These are phyloP conservation scores for Boletellus sp. DNA, from an alignment of 768 basidiomycete species.

Conservation along the genomic window DNA sequence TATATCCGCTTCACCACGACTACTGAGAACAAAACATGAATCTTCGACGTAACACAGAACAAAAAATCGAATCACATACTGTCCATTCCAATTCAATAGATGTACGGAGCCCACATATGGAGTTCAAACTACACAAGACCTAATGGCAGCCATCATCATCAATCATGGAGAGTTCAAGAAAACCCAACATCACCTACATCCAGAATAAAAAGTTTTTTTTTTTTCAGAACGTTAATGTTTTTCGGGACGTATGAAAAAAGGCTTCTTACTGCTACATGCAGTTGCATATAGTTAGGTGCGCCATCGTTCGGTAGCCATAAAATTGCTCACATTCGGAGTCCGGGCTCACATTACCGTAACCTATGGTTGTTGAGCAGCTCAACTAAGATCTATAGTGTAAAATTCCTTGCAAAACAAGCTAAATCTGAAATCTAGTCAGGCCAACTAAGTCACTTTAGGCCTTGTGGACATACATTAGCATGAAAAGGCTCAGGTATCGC, in stretches of 20 bases:
- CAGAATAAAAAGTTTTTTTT: background rate
- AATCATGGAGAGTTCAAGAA: background rate
- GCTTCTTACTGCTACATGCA: conserved; percentile 10
- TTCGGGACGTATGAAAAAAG: background rate
- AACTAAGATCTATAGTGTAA: background rate
- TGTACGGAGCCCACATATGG: conserved; percentile 12
- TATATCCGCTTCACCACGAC: conserved; percentile 21
- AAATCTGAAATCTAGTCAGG: conserved; percentile 4
- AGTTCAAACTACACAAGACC: conserved; percentile 17
- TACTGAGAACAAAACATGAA: conserved; percentile 3
- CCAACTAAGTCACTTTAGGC: background rate
- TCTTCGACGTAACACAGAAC: background rate
- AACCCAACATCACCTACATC: conserved; percentile 9
- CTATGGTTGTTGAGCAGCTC: conserved; percentile 5
- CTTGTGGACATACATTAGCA: conserved; percentile 7
- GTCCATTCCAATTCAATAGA: conserved; percentile 18
- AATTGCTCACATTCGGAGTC: conserved; percentile 8
- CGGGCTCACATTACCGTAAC: conserved; percentile 3
- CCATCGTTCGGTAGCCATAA: background rate
- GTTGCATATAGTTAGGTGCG: background rate
- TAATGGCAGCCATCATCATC: background rate
- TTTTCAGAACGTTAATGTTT: too few species aligned
- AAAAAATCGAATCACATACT: background rate
- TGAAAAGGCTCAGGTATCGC: conserved; percentile 16
- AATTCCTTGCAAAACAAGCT: conserved; percentile 8